Conservation (phyloP, 2,329 filamentous ascomycete genomes). For the Alternaria gaisen region DNA sequence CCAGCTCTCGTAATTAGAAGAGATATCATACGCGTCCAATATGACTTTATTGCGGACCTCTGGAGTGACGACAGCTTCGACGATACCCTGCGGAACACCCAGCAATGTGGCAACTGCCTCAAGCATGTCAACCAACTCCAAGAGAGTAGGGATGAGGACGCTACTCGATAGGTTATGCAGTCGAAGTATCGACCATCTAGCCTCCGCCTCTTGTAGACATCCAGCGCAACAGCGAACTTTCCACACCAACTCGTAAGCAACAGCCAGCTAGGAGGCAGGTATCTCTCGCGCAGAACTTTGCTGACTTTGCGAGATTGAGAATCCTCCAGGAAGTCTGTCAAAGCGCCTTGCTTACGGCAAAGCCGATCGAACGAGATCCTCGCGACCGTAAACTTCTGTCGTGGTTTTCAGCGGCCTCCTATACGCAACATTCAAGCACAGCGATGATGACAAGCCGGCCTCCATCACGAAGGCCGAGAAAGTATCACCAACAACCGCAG, state of each 20-base stretch:
- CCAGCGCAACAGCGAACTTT: neutral
- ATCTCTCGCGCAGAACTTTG: neutral
- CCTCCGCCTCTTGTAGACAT: neutral
- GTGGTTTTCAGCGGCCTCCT: neutral
- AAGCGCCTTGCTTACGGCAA: neutral
- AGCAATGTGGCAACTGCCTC: neutral
- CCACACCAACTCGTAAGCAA: neutral
- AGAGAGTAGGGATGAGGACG: neutral
- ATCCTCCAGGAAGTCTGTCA: neutral
- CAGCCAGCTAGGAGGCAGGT: neutral
- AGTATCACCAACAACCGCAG: neutral
- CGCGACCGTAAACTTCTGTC: neutral
- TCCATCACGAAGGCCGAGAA: neutral
- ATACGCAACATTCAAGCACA: neutral
- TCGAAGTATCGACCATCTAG: neutral
- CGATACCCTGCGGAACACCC: slow-evolving; percentile 2
- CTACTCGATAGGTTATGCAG: neutral
- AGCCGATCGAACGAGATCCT: neutral
- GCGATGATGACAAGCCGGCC: neutral
- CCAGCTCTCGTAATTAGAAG: neutral
- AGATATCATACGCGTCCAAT: neutral
- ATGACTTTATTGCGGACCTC: neutral
- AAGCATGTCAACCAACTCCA: neutral
- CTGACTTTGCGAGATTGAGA: neutral
- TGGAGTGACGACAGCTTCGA: neutral